Base-by-base conservation (phyloP, 2,329 filamentous ascomycete genomes). In the Penicillium sp. region DNA sequence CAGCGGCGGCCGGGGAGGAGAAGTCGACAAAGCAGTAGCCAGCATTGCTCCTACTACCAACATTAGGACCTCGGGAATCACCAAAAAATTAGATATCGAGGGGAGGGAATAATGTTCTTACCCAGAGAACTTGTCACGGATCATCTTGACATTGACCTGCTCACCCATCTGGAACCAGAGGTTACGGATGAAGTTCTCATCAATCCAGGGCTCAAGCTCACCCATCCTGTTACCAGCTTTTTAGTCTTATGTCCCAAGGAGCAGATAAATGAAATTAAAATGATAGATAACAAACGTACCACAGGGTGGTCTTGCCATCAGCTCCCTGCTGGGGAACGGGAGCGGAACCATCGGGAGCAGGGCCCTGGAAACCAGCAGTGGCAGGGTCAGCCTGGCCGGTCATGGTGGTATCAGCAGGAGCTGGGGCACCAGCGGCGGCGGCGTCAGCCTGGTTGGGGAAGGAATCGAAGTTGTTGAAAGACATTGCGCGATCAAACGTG, bases 11-110 rank as follows among this genome's bases (percentile, higher is more conserved):
- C 9, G 92, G 83, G 65, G 82, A 88, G 54, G 85, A 72, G 69
- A 99, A 99, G 73, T 97, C 94, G 68, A 97, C 92, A 75, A 99
- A 99, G 79, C 93, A 99, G 79, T 99, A 99, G 58, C 94, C 94
- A 62, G 94, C 94, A 75, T 97, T 99, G 68, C 91, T 96, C 72
- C 80, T 80, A 74, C 60, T 71, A 73, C 69, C 69, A 72, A 71
- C 70, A 76, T 74, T 77, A 74, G 71, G 69, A 70, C 67, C 49
- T 35, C 14, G 40, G 41, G 25, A 40, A 51, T 44, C 49, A 35
- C 47, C 49, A 40, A 46, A 43, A 41, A 58, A 62, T 60, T 31
- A 46, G 20, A 25, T 20, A 18, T 49, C 23, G 26, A 49, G 23
- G 33, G 26, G 23, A 40, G 14, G 8, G 41, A 61, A 51, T 55